Evolutionary conservation across 2,329 filamentous ascomycete species (phyloP).

Genomic region (Stemphylium lycopersici): DNA sequence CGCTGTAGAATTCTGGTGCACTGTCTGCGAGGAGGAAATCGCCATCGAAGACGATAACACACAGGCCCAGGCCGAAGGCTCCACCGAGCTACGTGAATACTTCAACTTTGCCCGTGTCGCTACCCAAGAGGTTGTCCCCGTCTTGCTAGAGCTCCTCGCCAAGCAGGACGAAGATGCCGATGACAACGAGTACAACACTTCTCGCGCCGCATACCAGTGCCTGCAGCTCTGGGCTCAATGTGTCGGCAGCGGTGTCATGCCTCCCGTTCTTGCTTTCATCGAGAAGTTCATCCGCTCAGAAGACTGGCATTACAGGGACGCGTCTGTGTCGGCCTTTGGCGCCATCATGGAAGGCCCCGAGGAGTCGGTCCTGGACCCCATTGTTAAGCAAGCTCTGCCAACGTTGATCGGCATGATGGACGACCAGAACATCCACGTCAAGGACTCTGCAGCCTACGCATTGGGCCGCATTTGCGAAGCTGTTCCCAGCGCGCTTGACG

Average conservation of each 20-base stretch:
- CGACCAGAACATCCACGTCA: constrained; percentile 85
- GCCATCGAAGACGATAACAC: constrained; percentile 97
- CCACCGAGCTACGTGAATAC: constrained; percentile 85
- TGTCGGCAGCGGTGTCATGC: constrained; percentile 82
- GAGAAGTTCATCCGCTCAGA: constrained; percentile 87
- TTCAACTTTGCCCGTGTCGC: constrained; percentile 96
- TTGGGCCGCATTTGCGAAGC: constrained; percentile 95
- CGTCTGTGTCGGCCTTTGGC: constrained; percentile 94
- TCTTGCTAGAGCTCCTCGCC: constrained; percentile 84
- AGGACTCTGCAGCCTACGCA: constrained; percentile 94
- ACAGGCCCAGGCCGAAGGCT: constrained; percentile 72
- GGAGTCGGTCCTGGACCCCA: constrained; percentile 86
- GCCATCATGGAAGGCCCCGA: constrained; percentile 99
- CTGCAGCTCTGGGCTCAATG: constrained; percentile 94
- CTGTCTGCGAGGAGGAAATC: constrained; percentile 99
- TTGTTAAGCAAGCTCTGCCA: constrained; percentile 93
- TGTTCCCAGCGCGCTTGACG: constrained; percentile 90
- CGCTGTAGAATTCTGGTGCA: constrained; percentile 99
- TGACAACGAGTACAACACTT: constrained; percentile 97
- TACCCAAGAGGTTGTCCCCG: constrained; percentile 90
- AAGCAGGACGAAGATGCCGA: constrained; percentile 97
- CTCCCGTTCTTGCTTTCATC: constrained; percentile 86
- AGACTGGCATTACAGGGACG: constrained; percentile 94
- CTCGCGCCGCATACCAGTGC: constrained; percentile 94
- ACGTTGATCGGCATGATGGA: constrained; percentile 93